Evolutionary conservation across 164 flowering plant genomes (phyloP).

Genomic region (Annona squamosa): DNA sequence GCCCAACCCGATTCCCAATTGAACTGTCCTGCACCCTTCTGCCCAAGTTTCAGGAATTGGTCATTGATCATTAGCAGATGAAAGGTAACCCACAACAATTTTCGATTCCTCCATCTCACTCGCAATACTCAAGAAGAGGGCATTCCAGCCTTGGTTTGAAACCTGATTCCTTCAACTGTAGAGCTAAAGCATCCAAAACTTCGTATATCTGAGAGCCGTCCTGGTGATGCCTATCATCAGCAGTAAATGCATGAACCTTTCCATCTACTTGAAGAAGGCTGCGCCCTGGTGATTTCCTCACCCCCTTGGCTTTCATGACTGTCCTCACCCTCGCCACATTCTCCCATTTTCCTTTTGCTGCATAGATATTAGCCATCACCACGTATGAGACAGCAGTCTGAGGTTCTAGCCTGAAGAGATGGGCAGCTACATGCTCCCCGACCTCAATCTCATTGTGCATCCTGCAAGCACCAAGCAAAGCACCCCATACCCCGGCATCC

Average conservation of each 20-base stretch:
- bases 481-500: conserved; percentile 56
- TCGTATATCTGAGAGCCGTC: conserved; percentile 27
- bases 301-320: conserved; percentile 41
- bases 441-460: conserved; percentile 36
- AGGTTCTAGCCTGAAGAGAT: conserved; percentile 41
- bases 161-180: conserved; percentile 28
- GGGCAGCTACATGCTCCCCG: conserved; percentile 36
- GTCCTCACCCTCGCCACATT: conserved; percentile 35
- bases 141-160: background rate
- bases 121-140: conserved; percentile 3
- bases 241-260: conserved; percentile 36
- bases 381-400: conserved; percentile 49
- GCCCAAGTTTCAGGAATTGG: background rate
- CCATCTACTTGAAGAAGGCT: conserved; percentile 42
- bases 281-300: conserved; percentile 42
- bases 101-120: background rate
- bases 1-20: too few species aligned
- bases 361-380: conserved; percentile 62
- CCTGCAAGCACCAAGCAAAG: conserved; percentile 54
- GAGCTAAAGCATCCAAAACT: conserved; percentile 28
- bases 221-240: conserved; percentile 42
- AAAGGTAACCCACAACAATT: background rate
- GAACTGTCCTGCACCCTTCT: too few species aligned
- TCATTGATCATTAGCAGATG: background rate
- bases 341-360: conserved; percentile 45